Evolutionary conservation across 1,139 yeast genomes (phyloP), one percentile per base, ranked within the genome.

Genomic region (Suhomyces yuchorum): DNA sequence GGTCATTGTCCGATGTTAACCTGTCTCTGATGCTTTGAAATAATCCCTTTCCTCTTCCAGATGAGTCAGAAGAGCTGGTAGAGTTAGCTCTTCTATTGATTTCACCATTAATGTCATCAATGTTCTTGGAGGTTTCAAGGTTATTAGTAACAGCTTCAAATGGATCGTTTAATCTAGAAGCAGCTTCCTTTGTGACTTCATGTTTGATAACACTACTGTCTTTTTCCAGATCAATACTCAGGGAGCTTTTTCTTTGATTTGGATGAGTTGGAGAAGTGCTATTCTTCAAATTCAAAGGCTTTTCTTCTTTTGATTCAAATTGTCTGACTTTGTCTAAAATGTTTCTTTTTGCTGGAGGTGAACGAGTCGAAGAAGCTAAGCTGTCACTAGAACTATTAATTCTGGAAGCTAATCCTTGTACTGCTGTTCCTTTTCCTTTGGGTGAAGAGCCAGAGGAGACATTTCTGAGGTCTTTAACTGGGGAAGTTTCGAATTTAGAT

Each of bases 261-360:
- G 47, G 51, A 17, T 37, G 38, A 26, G 49, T 35, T 23, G 49
- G 47, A 22, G 50, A 43, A 9, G 40, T 15, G 15, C 46, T 23
- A 17, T 26, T 39, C 14, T 20, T 39, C 9, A 22, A 14, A 14
- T 45, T 40, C 33, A 43, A 40, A 17, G 53, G 46, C 19, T 42
- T 23, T 18, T 50, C 53, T 7, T 51, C 44, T 11, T 73, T 65
- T 46, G 63, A 63, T 52, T 73, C 78, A 53, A 71, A 73, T 45
- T 71, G 70, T 50, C 63, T 70, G 8, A 74, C 74, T 52, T 67
- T 68, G 48, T 74, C 78, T 47, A 72, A 61, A 14, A 74, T 70
- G 48, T 62, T 63, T 24, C 55, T 51, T 42, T 55, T 56, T 36
- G 52, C 61, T 20, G 58, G 51, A 14, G 64, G 54, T 2, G 61